A percentile compares a stretch with the other conserved stretches of the same genome.
phyloP scores from a whole-genome alignment of 2,329 filamentous ascomycete genomes.

The Eutypella sp. region DNA sequence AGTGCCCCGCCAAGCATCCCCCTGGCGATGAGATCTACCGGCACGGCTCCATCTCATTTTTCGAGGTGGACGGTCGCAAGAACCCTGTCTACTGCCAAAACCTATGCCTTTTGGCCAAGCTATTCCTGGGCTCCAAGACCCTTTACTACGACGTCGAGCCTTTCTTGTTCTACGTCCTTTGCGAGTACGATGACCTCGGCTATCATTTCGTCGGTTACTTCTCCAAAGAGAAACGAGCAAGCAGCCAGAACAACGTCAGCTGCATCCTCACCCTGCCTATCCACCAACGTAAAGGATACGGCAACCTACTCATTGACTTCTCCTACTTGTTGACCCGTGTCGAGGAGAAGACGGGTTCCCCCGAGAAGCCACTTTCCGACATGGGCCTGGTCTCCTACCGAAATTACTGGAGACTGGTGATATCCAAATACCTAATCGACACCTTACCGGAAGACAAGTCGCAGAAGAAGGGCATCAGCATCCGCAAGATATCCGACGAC shows the following conservation, averaged over 20 bases:
- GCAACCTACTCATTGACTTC: slow-evolving; percentile 94
- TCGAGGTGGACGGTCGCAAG: slow-evolving; percentile 94
- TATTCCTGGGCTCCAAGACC: slow-evolving; percentile 98
- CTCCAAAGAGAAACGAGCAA: slow-evolving; percentile 94
- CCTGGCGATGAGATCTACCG: slow-evolving; percentile 98
- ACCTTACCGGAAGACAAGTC: slow-evolving; percentile 35
- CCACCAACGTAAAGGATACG: slow-evolving; percentile 94
- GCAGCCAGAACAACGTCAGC: slow-evolving; percentile 94
- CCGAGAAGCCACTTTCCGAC: slow-evolving; percentile 94
- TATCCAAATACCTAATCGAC: slow-evolving; percentile 77
- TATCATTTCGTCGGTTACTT: slow-evolving; percentile 99
- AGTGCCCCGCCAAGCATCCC: slow-evolving; percentile 93
- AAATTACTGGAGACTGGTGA: slow-evolving; percentile 89
- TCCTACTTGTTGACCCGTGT: slow-evolving; percentile 93
- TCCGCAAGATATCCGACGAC: slow-evolving; percentile 71
- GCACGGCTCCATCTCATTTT: slow-evolving; percentile 85
- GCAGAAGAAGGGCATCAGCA: slow-evolving; percentile 48
- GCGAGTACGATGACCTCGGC: slow-evolving; percentile 83
- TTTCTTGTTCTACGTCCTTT: slow-evolving; percentile 95
- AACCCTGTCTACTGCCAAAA: slow-evolving; percentile 99
- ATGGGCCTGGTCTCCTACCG: slow-evolving; percentile 97
- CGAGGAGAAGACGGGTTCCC: slow-evolving; percentile 89
- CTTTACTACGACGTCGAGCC: slow-evolving; percentile 97
- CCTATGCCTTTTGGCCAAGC: slow-evolving; percentile 87
- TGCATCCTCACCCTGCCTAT: slow-evolving; percentile 96